phyloP scores from a whole-genome alignment of 2,329 filamentous ascomycete genomes.

The Xylaria sp. region DNA sequence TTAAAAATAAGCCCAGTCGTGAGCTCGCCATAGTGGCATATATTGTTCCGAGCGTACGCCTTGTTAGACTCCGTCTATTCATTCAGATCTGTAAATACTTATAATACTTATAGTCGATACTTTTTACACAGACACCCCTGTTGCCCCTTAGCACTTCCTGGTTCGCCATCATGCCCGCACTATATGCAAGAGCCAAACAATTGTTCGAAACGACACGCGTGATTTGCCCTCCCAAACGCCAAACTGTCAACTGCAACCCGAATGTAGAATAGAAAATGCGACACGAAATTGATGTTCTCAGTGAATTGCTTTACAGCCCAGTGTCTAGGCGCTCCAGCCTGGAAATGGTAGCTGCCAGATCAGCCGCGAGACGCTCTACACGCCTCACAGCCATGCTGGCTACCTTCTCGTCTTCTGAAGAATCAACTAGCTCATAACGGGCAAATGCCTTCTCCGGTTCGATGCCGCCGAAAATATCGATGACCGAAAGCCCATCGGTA shows the following conservation, averaged over 20 bases:
- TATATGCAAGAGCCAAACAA: conserved; percentile 8
- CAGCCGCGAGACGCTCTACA: conserved; percentile 61
- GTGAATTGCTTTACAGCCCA: conserved; percentile 43
- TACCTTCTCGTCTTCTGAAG: conserved; percentile 59
- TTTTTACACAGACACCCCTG: conserved; percentile 10
- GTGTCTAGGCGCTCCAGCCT: conserved; percentile 53
- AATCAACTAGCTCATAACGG: conserved; percentile 73
- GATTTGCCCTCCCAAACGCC: conserved; percentile 28
- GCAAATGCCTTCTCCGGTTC: conserved; percentile 72
- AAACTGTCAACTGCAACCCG: conserved; percentile 4
- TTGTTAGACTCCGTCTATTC: neutral
- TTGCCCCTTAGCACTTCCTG: neutral
- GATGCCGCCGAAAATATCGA: conserved; percentile 64
- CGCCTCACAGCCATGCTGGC: conserved; percentile 60
- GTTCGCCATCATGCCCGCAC: neutral
- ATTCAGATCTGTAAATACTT: neutral
- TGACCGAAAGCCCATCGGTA: conserved; percentile 54
- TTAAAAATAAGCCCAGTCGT: too few relatives aligned
- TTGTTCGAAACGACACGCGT: neutral
- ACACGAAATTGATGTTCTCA: conserved; percentile 9
- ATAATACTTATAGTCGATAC: neutral
- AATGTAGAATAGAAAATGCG: conserved; percentile 5
- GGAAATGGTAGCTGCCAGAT: conserved; percentile 51
- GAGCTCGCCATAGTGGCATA: neutral
- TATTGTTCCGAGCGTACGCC: neutral